Evolutionary conservation across 2,329 filamentous ascomycete genomes (phyloP).

Genomic region (Amauroascus verrucosus): DNA sequence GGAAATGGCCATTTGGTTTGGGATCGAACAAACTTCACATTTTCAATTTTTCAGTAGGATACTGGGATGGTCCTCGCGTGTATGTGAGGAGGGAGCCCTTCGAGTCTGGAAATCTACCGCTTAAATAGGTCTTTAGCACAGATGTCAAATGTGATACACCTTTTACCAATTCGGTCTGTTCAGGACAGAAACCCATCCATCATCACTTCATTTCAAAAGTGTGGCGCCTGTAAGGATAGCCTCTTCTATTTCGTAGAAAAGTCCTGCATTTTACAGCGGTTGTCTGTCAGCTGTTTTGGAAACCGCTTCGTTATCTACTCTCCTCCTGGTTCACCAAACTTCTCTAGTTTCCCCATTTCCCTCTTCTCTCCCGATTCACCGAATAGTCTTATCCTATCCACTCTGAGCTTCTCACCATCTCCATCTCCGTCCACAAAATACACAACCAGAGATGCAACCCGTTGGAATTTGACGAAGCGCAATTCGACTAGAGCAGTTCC

Average conservation of each 20-base stretch:
- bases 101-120: too few relatives aligned
- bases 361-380: constrained; percentile 87
- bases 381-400: constrained; percentile 55
- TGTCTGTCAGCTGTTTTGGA: not conserved
- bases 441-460: constrained; percentile 71
- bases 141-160: too few relatives aligned
- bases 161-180: too few relatives aligned
- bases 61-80: not conserved
- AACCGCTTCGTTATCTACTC: constrained; percentile 33
- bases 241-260: too few relatives aligned
- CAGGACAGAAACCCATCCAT: too few relatives aligned
- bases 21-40: constrained; percentile 45
- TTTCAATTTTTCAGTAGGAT: constrained; percentile 18
- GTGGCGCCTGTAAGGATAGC: too few relatives aligned
- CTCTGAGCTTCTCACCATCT: constrained; percentile 70
- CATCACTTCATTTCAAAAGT: too few relatives aligned
- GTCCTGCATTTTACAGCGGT: too few relatives aligned
- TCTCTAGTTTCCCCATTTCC: constrained; percentile 89
- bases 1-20: constrained; percentile 40
- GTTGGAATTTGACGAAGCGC: constrained; percentile 96
- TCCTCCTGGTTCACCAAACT: constrained; percentile 68
- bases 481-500: constrained; percentile 63
- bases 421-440: constrained; percentile 83
- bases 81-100: not conserved
- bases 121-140: too few relatives aligned